Percentiles rank a stretch among this genome's conserved stretches.
These are phyloP conservation scores for Lactifluus rugatus DNA, from an alignment of 768 basidiomycete species.

Conservation along the genomic window DNA sequence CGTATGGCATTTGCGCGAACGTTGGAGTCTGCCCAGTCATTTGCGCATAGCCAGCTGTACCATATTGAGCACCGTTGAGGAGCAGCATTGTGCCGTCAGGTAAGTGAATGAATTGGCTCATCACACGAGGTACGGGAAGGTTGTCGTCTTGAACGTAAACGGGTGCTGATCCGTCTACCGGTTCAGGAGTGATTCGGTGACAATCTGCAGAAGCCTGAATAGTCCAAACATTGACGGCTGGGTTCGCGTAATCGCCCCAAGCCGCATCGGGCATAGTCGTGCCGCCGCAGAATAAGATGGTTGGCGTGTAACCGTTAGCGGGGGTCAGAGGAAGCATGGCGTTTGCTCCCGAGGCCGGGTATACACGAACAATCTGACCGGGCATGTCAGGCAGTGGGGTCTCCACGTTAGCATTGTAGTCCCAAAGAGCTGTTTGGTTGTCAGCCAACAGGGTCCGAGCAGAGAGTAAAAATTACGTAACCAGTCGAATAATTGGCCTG, in stretches of 20 bases:
- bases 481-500: conserved; percentile 5
- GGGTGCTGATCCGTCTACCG: background rate
- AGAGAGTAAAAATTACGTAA: background rate
- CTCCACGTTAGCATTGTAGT: background rate
- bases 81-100: conserved; percentile 4
- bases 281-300: conserved; percentile 1
- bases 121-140: background rate
- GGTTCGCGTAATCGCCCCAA: background rate
- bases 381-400: conserved; percentile 3
- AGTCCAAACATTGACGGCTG: background rate
- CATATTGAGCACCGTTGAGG: background rate
- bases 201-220: background rate
- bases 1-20: background rate
- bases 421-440: conserved; percentile 3
- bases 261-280: background rate
- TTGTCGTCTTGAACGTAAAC: conserved; percentile 1
- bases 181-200: conserved; percentile 4
- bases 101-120: conserved; percentile 1
- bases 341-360: conserved; percentile 6
- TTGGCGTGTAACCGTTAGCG: background rate
- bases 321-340: conserved; percentile 5
- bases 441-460: background rate
- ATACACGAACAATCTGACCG: conserved; percentile 1
- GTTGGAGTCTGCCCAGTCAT: background rate
- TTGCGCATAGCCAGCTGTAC: background rate